These are phyloP conservation scores for Podospora conica DNA, from an alignment of 495 filamentous ascomycete species.

Conservation along the genomic window DNA sequence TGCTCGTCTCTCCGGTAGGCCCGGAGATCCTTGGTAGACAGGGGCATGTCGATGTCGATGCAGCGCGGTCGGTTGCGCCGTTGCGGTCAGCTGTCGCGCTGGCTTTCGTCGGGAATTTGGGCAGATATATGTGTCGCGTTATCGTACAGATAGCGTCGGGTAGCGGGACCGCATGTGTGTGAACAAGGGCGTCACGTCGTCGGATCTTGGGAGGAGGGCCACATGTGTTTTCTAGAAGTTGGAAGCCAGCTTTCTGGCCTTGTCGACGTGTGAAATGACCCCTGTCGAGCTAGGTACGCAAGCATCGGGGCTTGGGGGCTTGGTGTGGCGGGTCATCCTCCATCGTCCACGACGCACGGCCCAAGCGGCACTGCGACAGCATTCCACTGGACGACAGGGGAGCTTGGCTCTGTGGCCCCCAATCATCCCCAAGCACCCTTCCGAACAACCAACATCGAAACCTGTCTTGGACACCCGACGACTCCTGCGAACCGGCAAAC, in stretches of 20 bases:
- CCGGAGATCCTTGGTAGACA: constrained; percentile 47
- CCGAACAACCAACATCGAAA: neutral
- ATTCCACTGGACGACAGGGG: neutral
- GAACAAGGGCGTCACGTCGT: neutral
- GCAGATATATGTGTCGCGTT: neutral
- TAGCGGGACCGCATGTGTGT: neutral
- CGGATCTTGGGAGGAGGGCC: neutral
- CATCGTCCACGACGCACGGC: neutral
- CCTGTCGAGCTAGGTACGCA: neutral
- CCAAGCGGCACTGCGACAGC: neutral
- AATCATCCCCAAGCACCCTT: neutral
- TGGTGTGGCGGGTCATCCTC: neutral
- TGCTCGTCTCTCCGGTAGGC: constrained; percentile 60
- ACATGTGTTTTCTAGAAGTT: neutral
- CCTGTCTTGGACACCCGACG: neutral
- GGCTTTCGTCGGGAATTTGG: neutral
- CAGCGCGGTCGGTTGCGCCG: no score
- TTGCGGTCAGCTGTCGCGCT: neutral
- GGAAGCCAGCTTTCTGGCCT: neutral
- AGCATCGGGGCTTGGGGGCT: neutral
- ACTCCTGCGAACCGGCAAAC: neutral
- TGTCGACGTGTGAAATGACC: neutral
- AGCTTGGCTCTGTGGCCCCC: neutral
- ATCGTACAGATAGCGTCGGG: neutral
- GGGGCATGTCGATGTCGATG: constrained; percentile 48